Evolutionary conservation across 116 monocot genomes (phyloP).

Genomic region (Thalassia testudinum): DNA sequence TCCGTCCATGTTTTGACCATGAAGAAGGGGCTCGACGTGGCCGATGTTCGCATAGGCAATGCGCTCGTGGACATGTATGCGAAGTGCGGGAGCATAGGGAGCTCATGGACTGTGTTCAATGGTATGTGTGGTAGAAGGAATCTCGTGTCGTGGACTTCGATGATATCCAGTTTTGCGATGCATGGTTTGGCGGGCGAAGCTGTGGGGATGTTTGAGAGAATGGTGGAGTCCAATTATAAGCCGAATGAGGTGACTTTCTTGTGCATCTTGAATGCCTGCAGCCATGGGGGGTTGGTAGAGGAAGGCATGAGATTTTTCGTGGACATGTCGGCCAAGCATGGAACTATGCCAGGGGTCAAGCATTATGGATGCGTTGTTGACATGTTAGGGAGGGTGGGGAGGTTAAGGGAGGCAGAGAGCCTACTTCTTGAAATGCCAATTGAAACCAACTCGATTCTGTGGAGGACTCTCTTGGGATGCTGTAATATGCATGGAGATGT

Average conservation of each 20-base stretch:
- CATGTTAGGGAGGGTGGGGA: slow-evolving; percentile 64
- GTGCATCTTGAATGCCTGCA: slow-evolving; percentile 58
- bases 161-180: slow-evolving; percentile 42
- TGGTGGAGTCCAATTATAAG: slow-evolving; percentile 14
- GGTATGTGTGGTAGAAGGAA: slow-evolving; percentile 28
- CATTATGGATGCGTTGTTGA: slow-evolving; percentile 75
- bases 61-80: slow-evolving; percentile 75
- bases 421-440: slow-evolving; percentile 23
- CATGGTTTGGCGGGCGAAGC: slow-evolving; percentile 50
- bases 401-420: slow-evolving; percentile 51
- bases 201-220: slow-evolving; percentile 19
- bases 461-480: slow-evolving; percentile 59
- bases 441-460: slow-evolving; percentile 33
- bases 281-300: slow-evolving; percentile 67
- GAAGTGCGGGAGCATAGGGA: slow-evolving; percentile 40
- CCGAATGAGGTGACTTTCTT: slow-evolving; percentile 64
- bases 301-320: slow-evolving; percentile 47
- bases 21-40: slow-evolving; percentile 19
- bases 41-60: slow-evolving; percentile 50
- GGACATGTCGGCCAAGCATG: slow-evolving; percentile 25
- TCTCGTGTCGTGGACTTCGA: slow-evolving; percentile 65
- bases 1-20: slow-evolving; percentile 29
- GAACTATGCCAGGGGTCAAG: slow-evolving; percentile 36
- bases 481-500: slow-evolving; percentile 48
- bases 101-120: slow-evolving; percentile 19